Evolutionary conservation across 768 basidiomycete genomes (phyloP).

Genomic region (Boletus barrowsii): DNA sequence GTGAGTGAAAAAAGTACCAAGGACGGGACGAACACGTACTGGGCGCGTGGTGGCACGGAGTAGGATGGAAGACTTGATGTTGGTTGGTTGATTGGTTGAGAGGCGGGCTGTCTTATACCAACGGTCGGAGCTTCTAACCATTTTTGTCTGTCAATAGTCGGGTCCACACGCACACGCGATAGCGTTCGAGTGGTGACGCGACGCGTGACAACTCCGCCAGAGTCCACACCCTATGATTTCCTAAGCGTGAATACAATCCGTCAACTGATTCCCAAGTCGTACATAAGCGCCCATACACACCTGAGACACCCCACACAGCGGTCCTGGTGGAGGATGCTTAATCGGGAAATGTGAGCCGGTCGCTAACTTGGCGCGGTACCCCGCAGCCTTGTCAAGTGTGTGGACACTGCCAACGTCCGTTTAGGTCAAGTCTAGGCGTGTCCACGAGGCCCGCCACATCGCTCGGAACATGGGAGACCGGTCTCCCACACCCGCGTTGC

Average conservation of each 20-base stretch:
- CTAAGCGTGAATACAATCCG: background rate
- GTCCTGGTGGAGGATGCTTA: background rate
- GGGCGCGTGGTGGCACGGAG: background rate
- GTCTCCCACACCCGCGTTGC: background rate
- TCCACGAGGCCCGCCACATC: background rate
- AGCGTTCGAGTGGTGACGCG: background rate
- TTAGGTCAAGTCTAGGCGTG: background rate
- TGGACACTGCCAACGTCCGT: background rate
- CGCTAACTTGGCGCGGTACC: background rate
- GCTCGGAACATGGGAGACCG: background rate
- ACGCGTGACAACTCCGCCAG: constrained; percentile 1
- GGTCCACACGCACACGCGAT: background rate
- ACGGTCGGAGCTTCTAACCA: constrained; percentile 1
- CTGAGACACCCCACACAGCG: background rate
- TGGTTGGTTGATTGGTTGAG: background rate
- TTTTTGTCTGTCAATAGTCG: constrained; percentile 6
- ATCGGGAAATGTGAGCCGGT: background rate
- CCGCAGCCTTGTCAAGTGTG: background rate
- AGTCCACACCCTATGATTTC: constrained; percentile 2
- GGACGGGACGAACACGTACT: background rate
- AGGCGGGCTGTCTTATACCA: constrained; percentile 17
- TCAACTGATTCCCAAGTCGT: background rate
- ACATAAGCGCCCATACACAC: constrained; percentile 11
- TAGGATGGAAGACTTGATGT: background rate
- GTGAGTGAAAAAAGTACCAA: background rate